Percentiles rank a stretch among this genome's conserved stretches.
Conservation (phyloP, 257 asterid species). For the Orobanche coerulescens region DNA sequence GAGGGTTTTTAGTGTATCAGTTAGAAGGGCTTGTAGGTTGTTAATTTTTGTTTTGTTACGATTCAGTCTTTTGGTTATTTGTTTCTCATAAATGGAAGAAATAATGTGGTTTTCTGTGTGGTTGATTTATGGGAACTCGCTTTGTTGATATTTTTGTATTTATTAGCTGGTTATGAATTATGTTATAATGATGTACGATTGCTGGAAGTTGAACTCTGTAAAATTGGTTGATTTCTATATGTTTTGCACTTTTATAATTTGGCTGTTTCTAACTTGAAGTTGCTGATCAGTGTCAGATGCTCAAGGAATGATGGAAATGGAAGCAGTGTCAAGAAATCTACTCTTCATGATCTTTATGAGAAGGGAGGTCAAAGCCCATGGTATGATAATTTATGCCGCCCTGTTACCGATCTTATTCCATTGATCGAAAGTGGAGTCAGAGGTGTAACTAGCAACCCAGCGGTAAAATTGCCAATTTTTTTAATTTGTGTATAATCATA, state of each 20-base stretch:
- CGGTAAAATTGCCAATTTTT: constrained; percentile 39
- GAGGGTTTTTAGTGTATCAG: neutral
- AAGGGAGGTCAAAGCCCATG: constrained; percentile 97
- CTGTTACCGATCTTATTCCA: constrained; percentile 95
- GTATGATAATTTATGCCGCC: constrained; percentile 95
- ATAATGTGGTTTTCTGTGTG: neutral
- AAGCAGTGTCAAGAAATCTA: constrained; percentile 57
- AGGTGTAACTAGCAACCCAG: constrained; percentile 99
- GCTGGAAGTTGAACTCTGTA: neutral
- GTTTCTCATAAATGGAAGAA: neutral
- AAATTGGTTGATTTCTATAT: neutral
- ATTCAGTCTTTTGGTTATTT: constrained; percentile 4
- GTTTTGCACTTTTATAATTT: neutral
- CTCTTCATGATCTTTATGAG: constrained; percentile 94
- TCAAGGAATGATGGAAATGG: constrained; percentile 71
- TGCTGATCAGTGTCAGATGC: constrained; percentile 58
- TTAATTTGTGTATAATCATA: neutral
- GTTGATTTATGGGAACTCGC: neutral
- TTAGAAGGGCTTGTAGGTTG: neutral
- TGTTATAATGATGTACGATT: neutral
- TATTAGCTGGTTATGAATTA: neutral
- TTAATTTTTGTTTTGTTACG: neutral
- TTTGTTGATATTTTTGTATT: neutral
- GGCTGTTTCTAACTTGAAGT: neutral
- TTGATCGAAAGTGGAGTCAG: constrained; percentile 86